Percentiles rank a stretch among this genome's conserved stretches.
phyloP scores from a whole-genome alignment of 2,329 filamentous ascomycete species.

The Xylariales sp. region DNA sequence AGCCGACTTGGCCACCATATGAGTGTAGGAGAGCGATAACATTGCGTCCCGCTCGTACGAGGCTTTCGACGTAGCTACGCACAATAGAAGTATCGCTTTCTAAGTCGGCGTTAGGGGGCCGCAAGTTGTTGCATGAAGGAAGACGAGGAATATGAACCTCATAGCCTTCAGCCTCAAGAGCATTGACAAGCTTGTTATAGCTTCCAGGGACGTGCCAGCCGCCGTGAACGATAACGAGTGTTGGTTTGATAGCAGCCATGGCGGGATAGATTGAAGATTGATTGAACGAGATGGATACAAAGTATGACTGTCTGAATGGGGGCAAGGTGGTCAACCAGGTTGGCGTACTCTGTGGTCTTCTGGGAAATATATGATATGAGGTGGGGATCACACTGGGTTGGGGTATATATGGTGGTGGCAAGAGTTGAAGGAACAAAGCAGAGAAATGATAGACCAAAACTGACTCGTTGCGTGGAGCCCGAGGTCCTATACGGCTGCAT shows the following conservation, averaged over 20 bases:
- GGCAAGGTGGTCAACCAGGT: no score
- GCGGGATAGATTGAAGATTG: not conserved
- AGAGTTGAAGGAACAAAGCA: no score
- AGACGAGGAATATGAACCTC: conserved; percentile 39
- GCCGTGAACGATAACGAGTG: conserved; percentile 35
- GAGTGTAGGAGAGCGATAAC: conserved; percentile 44
- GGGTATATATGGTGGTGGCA: no score
- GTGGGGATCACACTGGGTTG: no score
- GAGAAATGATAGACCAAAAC: no score
- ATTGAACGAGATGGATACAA: not conserved
- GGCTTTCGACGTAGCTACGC: conserved; percentile 38
- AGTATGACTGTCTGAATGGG: no score
- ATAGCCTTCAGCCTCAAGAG: conserved; percentile 30
- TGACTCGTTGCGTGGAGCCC: no score
- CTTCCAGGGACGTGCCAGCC: conserved; percentile 37
- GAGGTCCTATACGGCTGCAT: no score
- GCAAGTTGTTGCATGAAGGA: conserved; percentile 35
- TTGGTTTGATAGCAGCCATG: conserved; percentile 30
- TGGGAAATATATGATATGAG: no score
- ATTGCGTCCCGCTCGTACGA: conserved; percentile 39
- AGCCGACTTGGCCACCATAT: conserved; percentile 48
- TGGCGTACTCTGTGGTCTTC: no score
- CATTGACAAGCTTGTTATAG: conserved; percentile 32
- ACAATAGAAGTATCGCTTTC: conserved; percentile 40
- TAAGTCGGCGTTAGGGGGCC: conserved; percentile 44